phyloP scores from a whole-genome alignment of 2,329 filamentous ascomycete species.

The Exserohilum turcica region DNA sequence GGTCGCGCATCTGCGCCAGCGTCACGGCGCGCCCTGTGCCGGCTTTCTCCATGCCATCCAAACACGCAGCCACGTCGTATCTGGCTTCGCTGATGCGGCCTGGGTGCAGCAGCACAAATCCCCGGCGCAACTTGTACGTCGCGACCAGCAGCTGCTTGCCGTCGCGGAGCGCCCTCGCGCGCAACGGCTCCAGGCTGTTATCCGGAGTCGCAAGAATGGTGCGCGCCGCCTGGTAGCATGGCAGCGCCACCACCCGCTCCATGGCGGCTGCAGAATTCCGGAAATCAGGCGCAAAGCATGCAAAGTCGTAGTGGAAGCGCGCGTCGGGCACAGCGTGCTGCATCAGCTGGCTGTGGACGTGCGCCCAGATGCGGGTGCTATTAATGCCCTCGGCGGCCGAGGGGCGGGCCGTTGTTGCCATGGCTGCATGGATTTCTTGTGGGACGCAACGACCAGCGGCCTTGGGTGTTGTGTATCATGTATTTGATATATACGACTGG shows the following conservation, averaged over 20 bases:
- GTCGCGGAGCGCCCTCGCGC: slow-evolving; percentile 46
- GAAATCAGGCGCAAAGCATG: slow-evolving; percentile 53
- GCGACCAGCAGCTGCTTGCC: slow-evolving; percentile 51
- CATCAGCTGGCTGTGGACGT: slow-evolving; percentile 46
- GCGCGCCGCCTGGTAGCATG: slow-evolving; percentile 39
- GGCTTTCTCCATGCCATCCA: slow-evolving; percentile 53
- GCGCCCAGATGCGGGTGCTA: slow-evolving; percentile 27
- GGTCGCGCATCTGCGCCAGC: slow-evolving; percentile 44
- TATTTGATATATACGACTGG: too few relatives aligned
- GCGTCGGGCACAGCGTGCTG: slow-evolving; percentile 52
- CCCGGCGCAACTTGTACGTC: slow-evolving; percentile 51
- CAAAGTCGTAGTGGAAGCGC: slow-evolving; percentile 52
- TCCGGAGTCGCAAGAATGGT: slow-evolving; percentile 52
- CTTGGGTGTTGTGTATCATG: too few relatives aligned
- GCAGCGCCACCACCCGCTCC: slow-evolving; percentile 37
- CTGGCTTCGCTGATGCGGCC: slow-evolving; percentile 32
- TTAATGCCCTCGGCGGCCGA: slow-evolving; percentile 19
- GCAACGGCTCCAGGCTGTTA: slow-evolving; percentile 52
- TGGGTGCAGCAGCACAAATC: slow-evolving; percentile 52
- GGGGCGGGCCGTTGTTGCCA: slow-evolving; percentile 22
- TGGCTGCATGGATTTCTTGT: too few relatives aligned
- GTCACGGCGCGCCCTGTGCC: slow-evolving; percentile 43
- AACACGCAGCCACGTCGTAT: slow-evolving; percentile 44
- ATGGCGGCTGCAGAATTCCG: slow-evolving; percentile 44
- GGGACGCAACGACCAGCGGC: too few relatives aligned